Conservation (phyloP, 805 yeast genomes). For the Cyberlindnera americana region DNA sequence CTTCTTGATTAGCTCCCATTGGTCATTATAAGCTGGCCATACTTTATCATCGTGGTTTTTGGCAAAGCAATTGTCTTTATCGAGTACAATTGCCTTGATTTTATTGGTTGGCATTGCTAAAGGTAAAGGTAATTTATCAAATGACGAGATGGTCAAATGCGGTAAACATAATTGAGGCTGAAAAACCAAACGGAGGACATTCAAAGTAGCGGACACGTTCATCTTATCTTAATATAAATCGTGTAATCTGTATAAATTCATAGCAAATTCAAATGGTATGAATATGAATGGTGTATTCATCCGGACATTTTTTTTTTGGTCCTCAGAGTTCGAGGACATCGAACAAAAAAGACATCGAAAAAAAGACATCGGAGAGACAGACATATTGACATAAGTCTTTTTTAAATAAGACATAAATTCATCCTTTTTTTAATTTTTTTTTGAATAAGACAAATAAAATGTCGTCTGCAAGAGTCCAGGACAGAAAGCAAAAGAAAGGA, state of each 20-base stretch:
- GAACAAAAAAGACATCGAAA: no score
- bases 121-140: slow-evolving; percentile 60
- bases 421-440: neutral
- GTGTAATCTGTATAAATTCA: no score
- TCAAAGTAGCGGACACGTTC: slow-evolving; percentile 77
- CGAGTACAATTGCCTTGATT: slow-evolving; percentile 79
- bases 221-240: slow-evolving; percentile 24
- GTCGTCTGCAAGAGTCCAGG: slow-evolving; percentile 8
- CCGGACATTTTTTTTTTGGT: no score
- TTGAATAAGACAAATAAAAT: slow-evolving; percentile 1
- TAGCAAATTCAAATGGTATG: no score
- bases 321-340: no score
- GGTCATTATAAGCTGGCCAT: slow-evolving; percentile 63
- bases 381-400: neutral
- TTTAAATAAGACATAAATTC: no score
- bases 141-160: slow-evolving; percentile 50
- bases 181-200: slow-evolving; percentile 53
- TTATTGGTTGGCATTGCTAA: slow-evolving; percentile 14
- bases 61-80: slow-evolving; percentile 95
- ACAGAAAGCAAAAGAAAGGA: no score
- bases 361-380: no score
- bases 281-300: no score
- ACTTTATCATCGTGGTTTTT: slow-evolving; percentile 73
- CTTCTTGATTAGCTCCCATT: slow-evolving; percentile 54
- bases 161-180: slow-evolving; percentile 74